Evolutionary conservation across 2,329 filamentous ascomycete species (phyloP).

Genomic region (Metarhizium rileyi): DNA sequence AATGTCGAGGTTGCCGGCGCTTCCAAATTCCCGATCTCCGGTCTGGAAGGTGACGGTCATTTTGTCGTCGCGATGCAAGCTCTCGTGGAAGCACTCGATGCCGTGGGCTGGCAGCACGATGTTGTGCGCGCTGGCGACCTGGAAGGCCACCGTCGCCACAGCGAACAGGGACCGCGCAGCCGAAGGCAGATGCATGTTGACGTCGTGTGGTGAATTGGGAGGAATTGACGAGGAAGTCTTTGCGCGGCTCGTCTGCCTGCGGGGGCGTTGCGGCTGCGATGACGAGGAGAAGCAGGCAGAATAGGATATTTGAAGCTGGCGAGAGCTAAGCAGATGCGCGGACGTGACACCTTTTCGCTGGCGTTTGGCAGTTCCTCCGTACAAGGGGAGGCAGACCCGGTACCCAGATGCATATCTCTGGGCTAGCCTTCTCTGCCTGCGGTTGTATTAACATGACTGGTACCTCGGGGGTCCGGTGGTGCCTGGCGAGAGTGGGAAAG

Average conservation of each 20-base stretch:
- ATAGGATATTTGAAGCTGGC: neutral
- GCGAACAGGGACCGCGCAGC: constrained; percentile 33
- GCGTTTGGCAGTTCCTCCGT: neutral
- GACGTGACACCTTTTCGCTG: constrained; percentile 6
- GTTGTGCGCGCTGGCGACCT: constrained; percentile 74
- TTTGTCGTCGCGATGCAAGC: constrained; percentile 83
- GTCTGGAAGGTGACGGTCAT: constrained; percentile 99
- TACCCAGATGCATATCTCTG: too few relatives aligned
- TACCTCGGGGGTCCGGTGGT: too few relatives aligned
- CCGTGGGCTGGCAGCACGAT: constrained; percentile 90
- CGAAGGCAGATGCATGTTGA: constrained; percentile 19
- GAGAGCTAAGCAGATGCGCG: neutral
- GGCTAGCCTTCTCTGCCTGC: too few relatives aligned
- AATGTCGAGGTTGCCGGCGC: constrained; percentile 87
- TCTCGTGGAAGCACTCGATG: constrained; percentile 95
- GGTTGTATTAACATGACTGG: too few relatives aligned
- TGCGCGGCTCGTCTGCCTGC: neutral
- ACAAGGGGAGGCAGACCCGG: neutral
- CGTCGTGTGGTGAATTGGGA: neutral
- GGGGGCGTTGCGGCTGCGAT: neutral
- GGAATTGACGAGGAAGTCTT: neutral
- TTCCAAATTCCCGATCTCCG: constrained; percentile 90
- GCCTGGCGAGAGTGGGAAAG: neutral
- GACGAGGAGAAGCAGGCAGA: neutral
- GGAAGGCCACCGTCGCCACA: constrained; percentile 30